phyloP scores from a whole-genome alignment of 2,329 filamentous ascomycete species.

The Venturia aucupariae region DNA sequence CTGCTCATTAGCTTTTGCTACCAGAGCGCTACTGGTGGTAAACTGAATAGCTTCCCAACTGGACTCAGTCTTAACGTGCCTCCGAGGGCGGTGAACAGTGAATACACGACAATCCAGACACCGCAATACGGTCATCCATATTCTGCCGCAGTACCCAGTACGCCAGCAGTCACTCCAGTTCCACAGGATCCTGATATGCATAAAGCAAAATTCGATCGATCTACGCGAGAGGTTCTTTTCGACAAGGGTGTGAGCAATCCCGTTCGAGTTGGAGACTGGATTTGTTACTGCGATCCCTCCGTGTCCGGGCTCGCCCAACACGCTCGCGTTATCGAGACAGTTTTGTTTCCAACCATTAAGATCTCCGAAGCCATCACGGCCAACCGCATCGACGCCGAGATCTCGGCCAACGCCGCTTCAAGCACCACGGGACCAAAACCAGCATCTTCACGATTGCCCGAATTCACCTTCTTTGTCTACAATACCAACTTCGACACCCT shows the following conservation, averaged over 20 bases:
- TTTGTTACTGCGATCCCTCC: slow-evolving; percentile 23
- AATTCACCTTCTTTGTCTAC: slow-evolving; percentile 29
- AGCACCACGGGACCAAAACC: background rate
- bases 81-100: background rate
- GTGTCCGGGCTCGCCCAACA: slow-evolving; percentile 16
- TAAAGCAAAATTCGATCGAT: slow-evolving; percentile 25
- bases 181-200: background rate
- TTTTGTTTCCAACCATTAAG: slow-evolving; percentile 7
- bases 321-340: slow-evolving; percentile 23
- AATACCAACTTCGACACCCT: slow-evolving; percentile 51
- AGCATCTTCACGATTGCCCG: background rate
- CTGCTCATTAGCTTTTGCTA: slow-evolving; percentile 79
- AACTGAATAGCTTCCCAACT: slow-evolving; percentile 6
- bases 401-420: background rate
- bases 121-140: background rate
- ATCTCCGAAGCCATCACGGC: slow-evolving; percentile 21
- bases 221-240: slow-evolving; percentile 35
- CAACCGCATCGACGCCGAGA: background rate
- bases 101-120: background rate
- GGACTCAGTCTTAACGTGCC: slow-evolving; percentile 14
- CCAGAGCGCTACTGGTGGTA: slow-evolving; percentile 19
- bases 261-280: slow-evolving; percentile 45
- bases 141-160: background rate
- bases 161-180: slow-evolving; percentile 9
- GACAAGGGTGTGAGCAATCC: slow-evolving; percentile 23